phyloP scores from a whole-genome alignment of 768 basidiomycete species.

The Cystobasidium onofrii region DNA sequence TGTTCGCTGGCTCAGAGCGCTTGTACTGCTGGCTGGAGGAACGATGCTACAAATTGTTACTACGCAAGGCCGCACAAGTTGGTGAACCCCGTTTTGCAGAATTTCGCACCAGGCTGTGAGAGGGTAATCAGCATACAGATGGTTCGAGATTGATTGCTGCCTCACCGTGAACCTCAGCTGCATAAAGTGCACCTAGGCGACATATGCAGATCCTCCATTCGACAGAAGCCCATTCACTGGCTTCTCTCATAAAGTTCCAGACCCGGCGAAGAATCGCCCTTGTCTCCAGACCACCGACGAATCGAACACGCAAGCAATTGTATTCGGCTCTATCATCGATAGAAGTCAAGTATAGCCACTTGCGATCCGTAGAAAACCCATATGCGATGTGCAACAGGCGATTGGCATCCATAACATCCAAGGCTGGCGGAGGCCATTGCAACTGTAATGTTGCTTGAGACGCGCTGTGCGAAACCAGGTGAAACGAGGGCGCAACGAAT shows the following conservation, averaged over 20 bases:
- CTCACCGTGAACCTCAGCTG: constrained; percentile 60
- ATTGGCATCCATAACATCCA: constrained; percentile 55
- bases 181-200: constrained; percentile 58
- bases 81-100: not conserved
- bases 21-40: not conserved
- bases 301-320: constrained; percentile 61
- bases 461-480: constrained; percentile 48
- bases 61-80: not conserved
- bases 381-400: constrained; percentile 72
- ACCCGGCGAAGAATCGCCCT: constrained; percentile 54
- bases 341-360: constrained; percentile 68
- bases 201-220: constrained; percentile 74
- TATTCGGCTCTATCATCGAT: constrained; percentile 71
- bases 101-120: constrained; percentile 25
- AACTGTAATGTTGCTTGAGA: constrained; percentile 48
- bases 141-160: not conserved
- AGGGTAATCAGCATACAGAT: not conserved
- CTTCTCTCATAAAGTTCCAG: constrained; percentile 61
- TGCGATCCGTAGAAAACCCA: constrained; percentile 56
- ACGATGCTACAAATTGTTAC: constrained; percentile 3
- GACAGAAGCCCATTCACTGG: constrained; percentile 59
- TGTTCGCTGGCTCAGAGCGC: not conserved
- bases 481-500: constrained; percentile 23
- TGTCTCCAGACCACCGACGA: constrained; percentile 51
- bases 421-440: constrained; percentile 48